Percentiles rank a stretch among this genome's conserved stretches.
Evolutionary conservation across 2,329 filamentous ascomycete genomes (phyloP).

Genomic region (Nemania abortiva): DNA sequence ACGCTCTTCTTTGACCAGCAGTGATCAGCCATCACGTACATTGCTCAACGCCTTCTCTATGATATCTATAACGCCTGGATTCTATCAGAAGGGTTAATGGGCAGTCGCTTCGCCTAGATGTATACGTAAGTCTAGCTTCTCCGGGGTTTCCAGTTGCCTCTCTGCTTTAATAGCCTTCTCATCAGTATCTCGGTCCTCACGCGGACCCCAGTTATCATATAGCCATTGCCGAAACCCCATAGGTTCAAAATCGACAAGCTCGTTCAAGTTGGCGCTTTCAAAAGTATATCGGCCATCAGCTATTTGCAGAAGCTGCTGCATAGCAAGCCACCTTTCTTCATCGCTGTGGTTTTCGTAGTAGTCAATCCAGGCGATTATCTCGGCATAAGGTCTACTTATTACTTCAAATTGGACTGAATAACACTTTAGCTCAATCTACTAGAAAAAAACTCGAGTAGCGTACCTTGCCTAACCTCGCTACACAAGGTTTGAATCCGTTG

Average conservation of each 20-base stretch:
- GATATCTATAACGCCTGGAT: too few relatives aligned
- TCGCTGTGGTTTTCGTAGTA: constrained; percentile 62
- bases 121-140: too few relatives aligned
- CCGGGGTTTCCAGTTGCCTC: too few relatives aligned
- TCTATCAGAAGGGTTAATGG: too few relatives aligned
- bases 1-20: too few relatives aligned
- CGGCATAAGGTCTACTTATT: constrained; percentile 54
- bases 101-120: too few relatives aligned
- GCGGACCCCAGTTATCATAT: constrained; percentile 59
- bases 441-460: constrained; percentile 38
- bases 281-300: constrained; percentile 77
- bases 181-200: too few relatives aligned
- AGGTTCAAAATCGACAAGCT: constrained; percentile 60
- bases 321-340: constrained; percentile 62
- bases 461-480: constrained; percentile 63
- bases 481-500: constrained; percentile 67
- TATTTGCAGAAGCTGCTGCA: constrained; percentile 75
- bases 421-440: constrained; percentile 32
- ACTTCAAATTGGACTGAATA: constrained; percentile 49
- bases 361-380: constrained; percentile 57
- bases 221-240: constrained; percentile 68
- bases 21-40: too few relatives aligned
- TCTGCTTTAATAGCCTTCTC: too few relatives aligned
- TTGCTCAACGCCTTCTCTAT: too few relatives aligned
- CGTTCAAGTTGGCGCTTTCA: constrained; percentile 69